phyloP scores from a whole-genome alignment of 2,329 filamentous ascomycete species.

The Claviceps citrina region DNA sequence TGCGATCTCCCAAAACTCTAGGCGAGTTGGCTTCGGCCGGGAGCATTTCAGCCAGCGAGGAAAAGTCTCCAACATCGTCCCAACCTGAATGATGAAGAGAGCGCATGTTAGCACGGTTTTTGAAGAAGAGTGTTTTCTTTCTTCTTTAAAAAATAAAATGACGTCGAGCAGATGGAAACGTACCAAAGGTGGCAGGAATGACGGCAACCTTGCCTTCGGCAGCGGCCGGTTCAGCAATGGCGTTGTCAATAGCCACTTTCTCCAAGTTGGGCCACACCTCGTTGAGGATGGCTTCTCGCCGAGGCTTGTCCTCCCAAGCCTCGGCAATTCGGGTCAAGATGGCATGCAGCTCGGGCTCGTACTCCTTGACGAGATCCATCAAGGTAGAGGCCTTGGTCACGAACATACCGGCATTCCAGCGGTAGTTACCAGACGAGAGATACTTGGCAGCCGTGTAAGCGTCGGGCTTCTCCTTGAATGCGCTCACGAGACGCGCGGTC shows the following conservation, averaged over 20 bases:
- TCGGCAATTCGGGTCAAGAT: slow-evolving; percentile 11
- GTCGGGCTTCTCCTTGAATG: slow-evolving; percentile 15
- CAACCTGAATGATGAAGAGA: slow-evolving; percentile 7
- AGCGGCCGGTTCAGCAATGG: slow-evolving; percentile 14
- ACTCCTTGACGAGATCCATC: slow-evolving; percentile 13
- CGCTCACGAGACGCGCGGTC: slow-evolving; percentile 11
- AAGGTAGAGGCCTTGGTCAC: slow-evolving; percentile 14
- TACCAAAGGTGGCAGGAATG: slow-evolving; percentile 14
- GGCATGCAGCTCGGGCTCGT: slow-evolving; percentile 11
- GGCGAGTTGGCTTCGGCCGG: slow-evolving; percentile 13
- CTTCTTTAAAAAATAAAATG: background rate
- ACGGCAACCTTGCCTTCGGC: slow-evolving; percentile 14
- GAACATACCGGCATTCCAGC: slow-evolving; percentile 16
- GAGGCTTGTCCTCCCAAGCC: slow-evolving; percentile 12
- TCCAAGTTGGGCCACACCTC: slow-evolving; percentile 13
- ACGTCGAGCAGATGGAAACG: background rate
- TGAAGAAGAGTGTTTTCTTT: background rate
- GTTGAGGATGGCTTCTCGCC: slow-evolving; percentile 10
- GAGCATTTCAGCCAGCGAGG: slow-evolving; percentile 14
- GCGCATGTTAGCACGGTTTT: slow-evolving; percentile 1
- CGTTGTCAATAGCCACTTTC: slow-evolving; percentile 14
- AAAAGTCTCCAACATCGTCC: slow-evolving; percentile 16
- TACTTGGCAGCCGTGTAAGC: slow-evolving; percentile 15
- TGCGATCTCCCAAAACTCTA: slow-evolving; percentile 11
- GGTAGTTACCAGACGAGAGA: slow-evolving; percentile 13